Base-by-base conservation (phyloP, 805 yeast species). In the Lachancea sp. region DNA sequence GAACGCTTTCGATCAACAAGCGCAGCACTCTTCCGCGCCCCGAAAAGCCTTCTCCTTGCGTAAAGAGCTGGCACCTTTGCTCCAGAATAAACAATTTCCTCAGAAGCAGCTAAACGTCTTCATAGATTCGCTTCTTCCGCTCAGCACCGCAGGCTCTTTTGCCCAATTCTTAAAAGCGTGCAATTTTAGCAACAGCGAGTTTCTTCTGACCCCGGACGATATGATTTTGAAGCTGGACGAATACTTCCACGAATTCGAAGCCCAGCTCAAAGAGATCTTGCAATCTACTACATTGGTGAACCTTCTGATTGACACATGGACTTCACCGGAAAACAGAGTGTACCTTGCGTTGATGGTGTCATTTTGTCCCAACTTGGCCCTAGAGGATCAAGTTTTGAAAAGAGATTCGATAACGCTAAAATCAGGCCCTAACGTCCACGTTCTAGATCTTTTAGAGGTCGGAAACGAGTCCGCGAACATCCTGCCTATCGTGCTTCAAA, bases 71-170 rank as follows among this genome's bases (percentile, higher is more conserved):
- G 16, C 36, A 17, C 39, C 45, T 17, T 41, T 36, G 41, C 45
- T 20, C 25, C 41, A 47, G 40, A 47, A 36, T 29, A 49, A 42
- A 26, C 48, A 44, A 36, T 33, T 33, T 12, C 43, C 43, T 13
- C 37, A 32, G 15, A 44, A 32, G 25, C 48, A 47, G 25, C 41
- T 49, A 22, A 49, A 44, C 29, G 30, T 49, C 16, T 49, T 49
- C 36, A 38, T 49, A 18, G 52, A 43, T 27, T 36, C 46, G 10
- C 45, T 44, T 1, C 31, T 44, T 17, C 48, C 50, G n/a, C 43
- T 47, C 17, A 47, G 48, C 33, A 37, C 48, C 18, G 48, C 48
- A 13, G 26, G 26, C 27, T 40, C 50, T 12, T 40, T 46, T 16
- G 45, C 43, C 10, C 46, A 47, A 16, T 36, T 44, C 13, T 16